These are phyloP conservation scores for Clohesyomyces aquaticus DNA, from an alignment of 495 filamentous ascomycete genomes.

Conservation along the genomic window DNA sequence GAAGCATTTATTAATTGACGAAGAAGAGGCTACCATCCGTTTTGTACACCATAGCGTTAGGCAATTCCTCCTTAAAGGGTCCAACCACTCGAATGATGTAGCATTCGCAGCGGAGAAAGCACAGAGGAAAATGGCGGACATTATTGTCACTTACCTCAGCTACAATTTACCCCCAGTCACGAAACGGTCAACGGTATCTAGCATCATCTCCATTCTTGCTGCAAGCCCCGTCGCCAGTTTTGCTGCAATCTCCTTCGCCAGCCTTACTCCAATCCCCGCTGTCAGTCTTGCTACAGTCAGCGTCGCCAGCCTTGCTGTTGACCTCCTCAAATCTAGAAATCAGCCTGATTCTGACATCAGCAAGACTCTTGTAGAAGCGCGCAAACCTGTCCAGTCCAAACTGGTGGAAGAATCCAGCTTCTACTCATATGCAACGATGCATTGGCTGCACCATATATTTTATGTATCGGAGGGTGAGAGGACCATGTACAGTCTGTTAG, in stretches of 20 bases:
- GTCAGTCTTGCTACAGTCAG: conserved; percentile 33
- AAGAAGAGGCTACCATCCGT: conserved; percentile 50
- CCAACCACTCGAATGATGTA: conserved; percentile 29
- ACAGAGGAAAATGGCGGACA: conserved; percentile 44
- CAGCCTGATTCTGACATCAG: conserved; percentile 42
- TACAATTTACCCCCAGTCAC: conserved; percentile 43
- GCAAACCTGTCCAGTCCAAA: conserved; percentile 21
- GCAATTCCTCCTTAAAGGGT: conserved; percentile 48
- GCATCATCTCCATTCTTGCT: conserved; percentile 40
- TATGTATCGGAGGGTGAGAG: conserved; percentile 24
- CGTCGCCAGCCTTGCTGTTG: conserved; percentile 39
- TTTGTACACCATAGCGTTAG: conserved; percentile 53
- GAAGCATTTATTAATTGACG: conserved; percentile 51
- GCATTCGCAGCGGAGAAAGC: conserved; percentile 38
- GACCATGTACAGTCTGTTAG: conserved; percentile 23
- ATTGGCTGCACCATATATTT: conserved; percentile 33
- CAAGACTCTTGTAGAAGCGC: conserved; percentile 41
- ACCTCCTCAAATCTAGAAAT: conserved; percentile 41
- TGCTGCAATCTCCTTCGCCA: conserved; percentile 39
- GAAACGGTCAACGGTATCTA: conserved; percentile 38
- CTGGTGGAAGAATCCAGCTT: conserved; percentile 36
- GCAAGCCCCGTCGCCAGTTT: conserved; percentile 36
- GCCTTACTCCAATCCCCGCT: conserved; percentile 41
- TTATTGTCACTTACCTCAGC: conserved; percentile 51
- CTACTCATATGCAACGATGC: conserved; percentile 39